phyloP scores from a whole-genome alignment of 2,329 filamentous ascomycete species.

The Huntiella decipiens region DNA sequence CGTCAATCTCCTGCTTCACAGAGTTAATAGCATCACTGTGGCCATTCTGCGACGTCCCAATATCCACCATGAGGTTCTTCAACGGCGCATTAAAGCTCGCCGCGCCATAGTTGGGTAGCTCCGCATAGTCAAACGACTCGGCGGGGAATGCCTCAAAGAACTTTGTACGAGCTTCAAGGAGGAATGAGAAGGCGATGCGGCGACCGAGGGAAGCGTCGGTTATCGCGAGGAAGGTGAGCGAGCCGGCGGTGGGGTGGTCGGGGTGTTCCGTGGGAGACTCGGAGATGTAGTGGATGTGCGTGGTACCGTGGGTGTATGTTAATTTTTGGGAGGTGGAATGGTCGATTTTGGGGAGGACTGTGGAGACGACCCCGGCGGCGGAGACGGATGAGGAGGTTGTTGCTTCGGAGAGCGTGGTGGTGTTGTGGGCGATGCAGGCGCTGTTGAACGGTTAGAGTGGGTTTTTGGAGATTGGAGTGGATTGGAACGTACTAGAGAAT shows the following conservation, averaged over 20 bases:
- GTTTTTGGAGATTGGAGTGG: not conserved
- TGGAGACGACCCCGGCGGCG: conserved; percentile 69
- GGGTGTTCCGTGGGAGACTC: conserved; percentile 54
- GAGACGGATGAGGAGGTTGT: conserved; percentile 68
- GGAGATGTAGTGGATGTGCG: conserved; percentile 92
- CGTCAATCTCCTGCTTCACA: conserved; percentile 79
- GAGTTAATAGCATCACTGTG: conserved; percentile 67
- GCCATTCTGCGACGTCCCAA: conserved; percentile 57
- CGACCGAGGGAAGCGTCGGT: conserved; percentile 64
- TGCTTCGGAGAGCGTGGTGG: conserved; percentile 84
- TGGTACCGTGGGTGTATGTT: conserved; percentile 78
- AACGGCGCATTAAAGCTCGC: conserved; percentile 70
- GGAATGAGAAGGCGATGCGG: conserved; percentile 79
- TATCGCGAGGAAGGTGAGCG: conserved; percentile 81
- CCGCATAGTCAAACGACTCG: conserved; percentile 48
- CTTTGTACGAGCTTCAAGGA: conserved; percentile 74
- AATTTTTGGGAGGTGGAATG: conserved; percentile 69
- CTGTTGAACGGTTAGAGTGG: conserved; percentile 25
- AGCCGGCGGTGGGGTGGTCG: conserved; percentile 44
- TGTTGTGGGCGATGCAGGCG: conserved; percentile 84
- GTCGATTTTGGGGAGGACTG: conserved; percentile 88
- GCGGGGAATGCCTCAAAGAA: conserved; percentile 58
- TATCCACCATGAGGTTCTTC: conserved; percentile 61
- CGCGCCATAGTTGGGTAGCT: conserved; percentile 75
- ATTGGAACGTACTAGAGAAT: conserved; percentile 47